Conservation (phyloP, 441 rosid genomes). For the Oxalis stricta region DNA sequence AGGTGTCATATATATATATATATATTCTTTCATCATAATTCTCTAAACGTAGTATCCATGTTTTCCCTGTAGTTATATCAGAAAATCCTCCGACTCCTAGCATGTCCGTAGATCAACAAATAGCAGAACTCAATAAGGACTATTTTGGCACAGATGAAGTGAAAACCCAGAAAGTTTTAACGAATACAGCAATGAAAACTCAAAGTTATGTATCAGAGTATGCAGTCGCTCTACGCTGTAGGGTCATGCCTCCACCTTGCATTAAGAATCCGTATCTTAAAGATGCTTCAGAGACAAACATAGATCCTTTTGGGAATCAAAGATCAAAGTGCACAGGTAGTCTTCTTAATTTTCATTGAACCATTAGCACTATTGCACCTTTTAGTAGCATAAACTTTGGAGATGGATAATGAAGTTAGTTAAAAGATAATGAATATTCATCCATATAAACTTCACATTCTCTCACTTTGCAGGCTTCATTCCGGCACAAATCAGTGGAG, state of each 20-base stretch:
- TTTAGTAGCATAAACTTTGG: neutral
- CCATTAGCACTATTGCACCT: neutral
- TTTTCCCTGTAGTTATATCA: slow-evolving; percentile 19
- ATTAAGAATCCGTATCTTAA: slow-evolving; percentile 62
- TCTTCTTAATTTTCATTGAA: slow-evolving; percentile 1
- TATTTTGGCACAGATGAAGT: slow-evolving; percentile 26
- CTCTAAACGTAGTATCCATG: slow-evolving; percentile 5
- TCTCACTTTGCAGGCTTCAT: slow-evolving; percentile 41
- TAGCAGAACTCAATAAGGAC: slow-evolving; percentile 35
- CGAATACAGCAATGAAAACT: slow-evolving; percentile 17
- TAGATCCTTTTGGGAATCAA: slow-evolving; percentile 60
- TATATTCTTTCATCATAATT: neutral
- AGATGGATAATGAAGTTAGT: neutral
- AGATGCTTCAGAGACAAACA: slow-evolving; percentile 35
- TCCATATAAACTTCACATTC: slow-evolving; percentile 2
- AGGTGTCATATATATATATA: too few species aligned
- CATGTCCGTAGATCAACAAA: slow-evolving; percentile 25
- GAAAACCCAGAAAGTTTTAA: slow-evolving; percentile 19
- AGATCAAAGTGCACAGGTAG: slow-evolving; percentile 81
- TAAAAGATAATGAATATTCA: slow-evolving; percentile 1
- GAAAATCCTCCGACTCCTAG: slow-evolving; percentile 27
- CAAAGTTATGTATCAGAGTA: slow-evolving; percentile 63
- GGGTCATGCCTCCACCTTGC: slow-evolving; percentile 91
- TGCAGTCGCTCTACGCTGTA: slow-evolving; percentile 75
- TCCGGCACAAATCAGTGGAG: slow-evolving; percentile 39